These are phyloP conservation scores for Neurospora tetrasperma DNA, from an alignment of 495 filamentous ascomycete genomes.

Conservation along the genomic window DNA sequence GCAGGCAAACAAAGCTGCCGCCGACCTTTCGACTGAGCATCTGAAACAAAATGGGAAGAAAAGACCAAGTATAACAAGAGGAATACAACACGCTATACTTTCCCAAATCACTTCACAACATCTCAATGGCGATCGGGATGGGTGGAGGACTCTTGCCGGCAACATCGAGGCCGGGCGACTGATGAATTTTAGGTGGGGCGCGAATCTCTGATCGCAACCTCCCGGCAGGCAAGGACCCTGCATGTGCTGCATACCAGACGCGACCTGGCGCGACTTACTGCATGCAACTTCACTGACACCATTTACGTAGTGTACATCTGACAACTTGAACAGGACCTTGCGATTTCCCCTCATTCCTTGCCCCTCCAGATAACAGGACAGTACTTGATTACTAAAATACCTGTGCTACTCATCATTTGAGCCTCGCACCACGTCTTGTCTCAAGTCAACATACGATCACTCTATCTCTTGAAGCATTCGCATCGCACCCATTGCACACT, in stretches of 20 bases:
- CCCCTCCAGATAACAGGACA: background rate
- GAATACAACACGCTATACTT: background rate
- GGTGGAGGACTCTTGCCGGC: slow-evolving; percentile 1
- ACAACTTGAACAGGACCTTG: background rate
- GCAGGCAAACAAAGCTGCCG: slow-evolving; percentile 36
- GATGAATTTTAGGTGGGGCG: slow-evolving; percentile 23
- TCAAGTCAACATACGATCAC: background rate
- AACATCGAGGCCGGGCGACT: slow-evolving; percentile 3
- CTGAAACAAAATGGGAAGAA: slow-evolving; percentile 9
- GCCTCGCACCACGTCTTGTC: background rate
- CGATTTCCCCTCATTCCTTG: background rate
- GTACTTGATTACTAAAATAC: background rate
- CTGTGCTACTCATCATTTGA: background rate
- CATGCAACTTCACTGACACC: background rate
- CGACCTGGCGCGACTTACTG: slow-evolving; percentile 5
- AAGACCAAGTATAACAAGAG: background rate
- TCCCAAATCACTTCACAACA: background rate
- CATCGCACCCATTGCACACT: background rate
- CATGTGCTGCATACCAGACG: slow-evolving; percentile 9
- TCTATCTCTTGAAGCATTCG: background rate
- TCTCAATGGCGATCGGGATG: background rate
- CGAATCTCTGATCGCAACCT: background rate
- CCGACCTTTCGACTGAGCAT: slow-evolving; percentile 34
- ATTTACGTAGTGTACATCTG: background rate
- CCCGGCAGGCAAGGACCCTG: slow-evolving; percentile 13